Base-by-base conservation (phyloP, 192 early-diverging fungal genomes). In the Coemansia sp. region DNA sequence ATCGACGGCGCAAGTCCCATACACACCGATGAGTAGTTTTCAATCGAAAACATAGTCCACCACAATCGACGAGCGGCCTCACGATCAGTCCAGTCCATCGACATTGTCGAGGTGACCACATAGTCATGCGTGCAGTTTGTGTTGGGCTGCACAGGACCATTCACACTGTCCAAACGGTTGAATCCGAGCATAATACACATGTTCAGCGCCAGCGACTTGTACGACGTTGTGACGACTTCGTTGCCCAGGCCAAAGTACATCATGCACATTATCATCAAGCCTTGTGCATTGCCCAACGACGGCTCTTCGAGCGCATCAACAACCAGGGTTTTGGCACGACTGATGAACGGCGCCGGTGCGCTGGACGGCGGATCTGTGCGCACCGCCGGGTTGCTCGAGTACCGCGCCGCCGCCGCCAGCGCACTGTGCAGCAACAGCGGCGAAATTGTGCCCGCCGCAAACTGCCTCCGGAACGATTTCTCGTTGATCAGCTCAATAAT, bases 1-100 rank as follows among this genome's bases (percentile, higher is more conserved):
- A 81, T 72, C 64, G 78, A 81, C 38, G 78, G 78, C 69, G 73
- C 62, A 54, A 81, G 58, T 0, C 72, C 72, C 69, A 81, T 66
- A 63, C 73, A 81, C 7, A 75, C 73, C 4, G 78, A 75, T 45
- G 73, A 67, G 70, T 81, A 81, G 78, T 81, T 81, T 25, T 81
- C 78, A 35, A 81, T 58, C 10, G 72, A 67, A 21, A 81, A 81
- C 10, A 81, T 76, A 11, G 66, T 72, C 78, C 78, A 81, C 78
- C 78, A 81, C 64, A 81, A 45, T n/a, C 78, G 62, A 21, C 78
- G 69, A 32, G 73, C 78, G n/a, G 73, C 66, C 64, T 81, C 78
- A 37, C 73, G 78, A 27, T 81, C 78, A 0, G 75, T 69, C 73
- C 73, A 81, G 66, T 69, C 73, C 66, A 75, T 71, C 7, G 78